A percentile compares a stretch with the other conserved stretches of the same genome.
Conservation (phyloP, 2,329 filamentous ascomycete genomes). For the Sarocladium oryzae region DNA sequence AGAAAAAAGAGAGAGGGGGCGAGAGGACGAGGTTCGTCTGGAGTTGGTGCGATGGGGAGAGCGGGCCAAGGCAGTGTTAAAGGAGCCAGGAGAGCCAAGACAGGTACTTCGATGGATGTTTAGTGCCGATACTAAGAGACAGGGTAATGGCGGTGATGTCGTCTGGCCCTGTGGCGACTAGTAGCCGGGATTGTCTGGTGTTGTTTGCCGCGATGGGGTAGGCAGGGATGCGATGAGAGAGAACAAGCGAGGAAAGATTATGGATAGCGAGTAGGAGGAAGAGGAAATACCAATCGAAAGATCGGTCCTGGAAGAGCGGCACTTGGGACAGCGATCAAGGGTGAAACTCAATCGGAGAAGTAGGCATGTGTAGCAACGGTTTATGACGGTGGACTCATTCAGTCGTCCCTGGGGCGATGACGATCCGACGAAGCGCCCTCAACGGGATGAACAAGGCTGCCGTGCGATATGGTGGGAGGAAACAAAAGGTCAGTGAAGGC, state of each 20-base stretch:
- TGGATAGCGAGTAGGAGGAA: not conserved
- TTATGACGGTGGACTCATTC: not conserved
- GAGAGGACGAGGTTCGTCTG: constrained; percentile 9
- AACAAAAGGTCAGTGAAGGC: not conserved
- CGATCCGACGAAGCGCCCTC: constrained; percentile 6
- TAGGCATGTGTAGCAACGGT: not conserved
- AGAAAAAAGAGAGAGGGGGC: constrained; percentile 11
- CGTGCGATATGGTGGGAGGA: not conserved
- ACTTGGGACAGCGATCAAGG: constrained; percentile 3
- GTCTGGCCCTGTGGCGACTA: constrained; percentile 7
- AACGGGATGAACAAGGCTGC: constrained; percentile 6
- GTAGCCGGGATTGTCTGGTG: constrained; percentile 4
- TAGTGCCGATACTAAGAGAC: constrained; percentile 3
- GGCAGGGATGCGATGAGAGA: not conserved
- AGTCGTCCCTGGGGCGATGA: not conserved
- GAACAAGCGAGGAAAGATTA: not conserved
- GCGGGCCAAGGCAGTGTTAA: constrained; percentile 9
- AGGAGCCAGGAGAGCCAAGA: constrained; percentile 7
- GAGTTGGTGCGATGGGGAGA: constrained; percentile 4
- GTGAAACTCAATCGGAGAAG: constrained; percentile 5
- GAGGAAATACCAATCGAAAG: not conserved
- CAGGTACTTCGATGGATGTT: not conserved
- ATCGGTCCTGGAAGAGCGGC: not conserved
- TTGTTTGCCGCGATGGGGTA: constrained; percentile 8
- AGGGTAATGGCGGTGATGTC: constrained; percentile 2